Base-by-base conservation (phyloP, 1,284 basidiomycete genomes). In the Ganoderma sinense region DNA sequence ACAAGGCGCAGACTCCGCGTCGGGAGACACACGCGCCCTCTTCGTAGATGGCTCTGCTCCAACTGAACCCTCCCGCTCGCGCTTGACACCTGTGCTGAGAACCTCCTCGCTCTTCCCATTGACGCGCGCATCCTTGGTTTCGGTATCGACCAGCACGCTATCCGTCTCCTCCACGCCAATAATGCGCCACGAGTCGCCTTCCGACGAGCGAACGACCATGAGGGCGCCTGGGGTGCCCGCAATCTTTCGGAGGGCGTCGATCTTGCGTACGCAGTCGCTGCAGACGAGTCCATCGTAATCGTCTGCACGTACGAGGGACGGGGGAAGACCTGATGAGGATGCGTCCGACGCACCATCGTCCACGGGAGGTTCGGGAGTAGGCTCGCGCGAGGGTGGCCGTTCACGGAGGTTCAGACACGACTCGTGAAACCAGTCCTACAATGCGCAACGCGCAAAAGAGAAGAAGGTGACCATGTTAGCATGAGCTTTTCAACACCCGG, bases 381-480 rank as follows among this genome's bases (percentile, higher is more conserved):
- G 82, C 71, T 82, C 83, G 70, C 86, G 82, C 18, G 86, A 85
- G 7, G 80, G 68, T 11, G 89, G 91, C 16, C 87, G 85, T 77
- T 91, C 87, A 69, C 92, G 86, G 56, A 95, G 84, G 79, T 93
- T 91, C 72, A 94, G 88, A 77, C 94, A 95, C 11, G 92, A 94
- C 81, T 95, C 93, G 75, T 95, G 93, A 78, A 91, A 94, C 93
- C 94, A 95, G 76, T 94, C 93, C 93, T 94, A 69, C 4, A 61
- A 10, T 11, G 7, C 18, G 14, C 55, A 20, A 29, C 26, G 23
- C 13, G 56, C 56, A 20, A 41, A 40, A 39, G 11, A 39, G 36
- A 39, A n/a, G 16, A 31, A 31, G 2, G 31, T 7, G 23, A 43
- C 66, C 5, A 62, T 70, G 51, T 72, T 43, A 69, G 69, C 62